Base-by-base conservation (phyloP, 2,329 filamentous ascomycete species). In the Pseudofabraea citricarpa region DNA sequence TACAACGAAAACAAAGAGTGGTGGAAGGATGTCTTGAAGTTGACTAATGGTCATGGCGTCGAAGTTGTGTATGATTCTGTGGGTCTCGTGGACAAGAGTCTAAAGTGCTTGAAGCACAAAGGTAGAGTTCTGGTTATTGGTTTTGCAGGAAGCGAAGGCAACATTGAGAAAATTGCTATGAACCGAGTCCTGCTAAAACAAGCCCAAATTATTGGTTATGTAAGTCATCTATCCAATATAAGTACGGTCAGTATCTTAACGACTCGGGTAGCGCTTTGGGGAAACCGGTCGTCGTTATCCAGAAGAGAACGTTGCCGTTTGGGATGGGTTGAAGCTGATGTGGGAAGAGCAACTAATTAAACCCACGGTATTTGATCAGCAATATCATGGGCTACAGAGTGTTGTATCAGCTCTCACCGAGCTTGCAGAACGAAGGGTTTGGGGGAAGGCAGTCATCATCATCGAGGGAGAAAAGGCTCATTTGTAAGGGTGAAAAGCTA, bases 31-130 rank as follows among this genome's bases (percentile, higher is more conserved):
- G 71, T 82, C 2, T 60, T 69, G n/a, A 57, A 61, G 2, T 48
- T 71, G 16, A 80, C 75, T 1, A 50, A 57, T 1, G 69, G 70
- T 0, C 61, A 64, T 22, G 78, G 78, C 0, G 77, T 75, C 2
- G 70, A 82, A 60, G 66, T 79, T 0, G 72, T 81, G 10, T 75
- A 75, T 52, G 78, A 83, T 60, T 69, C 71, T 6, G 75, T 81
- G 9, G 77, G 78, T 1, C 65, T 76, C 19, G 74, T 81, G 6
- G 68, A 73, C 47, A 68, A 69, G 45, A 75, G 73, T 29, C 56
- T 82, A 21, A 70, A 70, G 45, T 78, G 75, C 50, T 59, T 78
- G 23, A 74, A 66, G 19, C 73, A 78, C 54, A 66, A 69, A 26
- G 78, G 77, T 0, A 62, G 71, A 23, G 60, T 83, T 15, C 65